These are phyloP conservation scores for Grosmannia serpens DNA, from an alignment of 2,329 filamentous ascomycete genomes.

Conservation along the genomic window DNA sequence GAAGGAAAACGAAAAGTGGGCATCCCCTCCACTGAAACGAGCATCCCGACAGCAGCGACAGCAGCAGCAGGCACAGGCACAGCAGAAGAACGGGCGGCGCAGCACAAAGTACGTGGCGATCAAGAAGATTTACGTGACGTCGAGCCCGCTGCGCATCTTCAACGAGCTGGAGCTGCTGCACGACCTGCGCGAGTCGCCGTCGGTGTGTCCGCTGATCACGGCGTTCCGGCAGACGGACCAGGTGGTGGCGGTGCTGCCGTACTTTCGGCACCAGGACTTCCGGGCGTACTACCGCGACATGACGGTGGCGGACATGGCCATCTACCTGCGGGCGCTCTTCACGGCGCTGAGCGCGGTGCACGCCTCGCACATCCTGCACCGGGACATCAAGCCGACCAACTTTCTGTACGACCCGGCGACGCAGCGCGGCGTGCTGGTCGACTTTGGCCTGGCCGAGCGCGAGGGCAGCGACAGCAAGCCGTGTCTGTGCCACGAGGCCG, in stretches of 20 bases:
- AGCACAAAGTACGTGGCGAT: slow-evolving; percentile 77
- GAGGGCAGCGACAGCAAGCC: slow-evolving; percentile 66
- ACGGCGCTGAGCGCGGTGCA: slow-evolving; percentile 77
- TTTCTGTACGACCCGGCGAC: slow-evolving; percentile 82
- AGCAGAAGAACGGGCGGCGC: slow-evolving; percentile 15
- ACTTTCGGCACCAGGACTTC: slow-evolving; percentile 93
- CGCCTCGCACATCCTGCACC: slow-evolving; percentile 72
- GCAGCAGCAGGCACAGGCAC: background rate
- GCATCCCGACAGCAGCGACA: slow-evolving; percentile 21
- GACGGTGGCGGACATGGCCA: slow-evolving; percentile 71
- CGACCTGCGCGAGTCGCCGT: slow-evolving; percentile 69
- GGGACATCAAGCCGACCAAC: slow-evolving; percentile 96
- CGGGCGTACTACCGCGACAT: slow-evolving; percentile 88
- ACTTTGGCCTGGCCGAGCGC: slow-evolving; percentile 91
- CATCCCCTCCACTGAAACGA: slow-evolving; percentile 53
- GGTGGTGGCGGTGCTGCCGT: slow-evolving; percentile 87
- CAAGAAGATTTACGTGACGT: slow-evolving; percentile 99
- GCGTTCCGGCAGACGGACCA: slow-evolving; percentile 93
- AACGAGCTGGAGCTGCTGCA: slow-evolving; percentile 93
- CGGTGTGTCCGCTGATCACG: slow-evolving; percentile 90
- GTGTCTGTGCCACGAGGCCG: slow-evolving; percentile 66
- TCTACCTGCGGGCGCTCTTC: slow-evolving; percentile 85
- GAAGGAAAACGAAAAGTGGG: slow-evolving; percentile 54
- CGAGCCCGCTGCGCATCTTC: slow-evolving; percentile 81
- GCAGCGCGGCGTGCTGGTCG: slow-evolving; percentile 83